These are phyloP conservation scores for Ustilaginoidea virens DNA, from an alignment of 2,329 filamentous ascomycete genomes.

Conservation along the genomic window DNA sequence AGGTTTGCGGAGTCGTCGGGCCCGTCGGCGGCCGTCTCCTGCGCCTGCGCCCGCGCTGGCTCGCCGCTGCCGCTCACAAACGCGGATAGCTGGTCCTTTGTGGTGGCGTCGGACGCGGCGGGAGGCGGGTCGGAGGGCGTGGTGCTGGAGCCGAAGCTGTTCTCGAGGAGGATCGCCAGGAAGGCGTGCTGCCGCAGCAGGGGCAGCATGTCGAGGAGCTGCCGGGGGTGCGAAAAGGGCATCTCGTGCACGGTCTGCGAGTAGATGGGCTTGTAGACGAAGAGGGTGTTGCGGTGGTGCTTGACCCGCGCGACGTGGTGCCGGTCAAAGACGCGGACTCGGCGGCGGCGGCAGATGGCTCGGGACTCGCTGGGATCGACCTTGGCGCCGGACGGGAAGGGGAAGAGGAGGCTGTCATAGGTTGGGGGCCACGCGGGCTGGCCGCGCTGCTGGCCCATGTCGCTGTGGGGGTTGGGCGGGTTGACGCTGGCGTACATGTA, in stretches of 20 bases:
- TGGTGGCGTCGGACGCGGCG: conserved; percentile 9
- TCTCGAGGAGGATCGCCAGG: conserved; percentile 46
- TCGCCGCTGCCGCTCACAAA: conserved; percentile 12
- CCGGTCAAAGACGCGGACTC: conserved; percentile 25
- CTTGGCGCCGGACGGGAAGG: conserved; percentile 29
- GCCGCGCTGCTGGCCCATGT: conserved; percentile 14
- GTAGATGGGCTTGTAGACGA: conserved; percentile 59
- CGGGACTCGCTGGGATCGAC: conserved; percentile 44
- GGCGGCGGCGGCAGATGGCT: conserved; percentile 33
- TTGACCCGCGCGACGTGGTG: conserved; percentile 15
- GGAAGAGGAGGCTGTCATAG: conserved; percentile 44
- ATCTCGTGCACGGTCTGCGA: conserved; percentile 51
- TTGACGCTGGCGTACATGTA: conserved; percentile 38
- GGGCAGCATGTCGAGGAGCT: conserved; percentile 61
- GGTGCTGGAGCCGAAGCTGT: conserved; percentile 35
- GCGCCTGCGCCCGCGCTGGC: too few species aligned
- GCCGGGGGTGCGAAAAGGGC: conserved; percentile 63
- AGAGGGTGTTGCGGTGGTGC: conserved; percentile 43
- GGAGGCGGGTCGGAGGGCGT: conserved; percentile 1
- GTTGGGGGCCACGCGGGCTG: conserved; percentile 22
- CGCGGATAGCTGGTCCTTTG: conserved; percentile 16
- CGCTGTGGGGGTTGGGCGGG: conserved; percentile 20
- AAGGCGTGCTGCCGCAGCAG: conserved; percentile 62
- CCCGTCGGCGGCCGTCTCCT: too few species aligned
- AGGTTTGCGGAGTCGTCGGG: conserved; percentile 15